Evolutionary conservation across 768 basidiomycete genomes (phyloP).

Genomic region (Neoboletus magnificus): DNA sequence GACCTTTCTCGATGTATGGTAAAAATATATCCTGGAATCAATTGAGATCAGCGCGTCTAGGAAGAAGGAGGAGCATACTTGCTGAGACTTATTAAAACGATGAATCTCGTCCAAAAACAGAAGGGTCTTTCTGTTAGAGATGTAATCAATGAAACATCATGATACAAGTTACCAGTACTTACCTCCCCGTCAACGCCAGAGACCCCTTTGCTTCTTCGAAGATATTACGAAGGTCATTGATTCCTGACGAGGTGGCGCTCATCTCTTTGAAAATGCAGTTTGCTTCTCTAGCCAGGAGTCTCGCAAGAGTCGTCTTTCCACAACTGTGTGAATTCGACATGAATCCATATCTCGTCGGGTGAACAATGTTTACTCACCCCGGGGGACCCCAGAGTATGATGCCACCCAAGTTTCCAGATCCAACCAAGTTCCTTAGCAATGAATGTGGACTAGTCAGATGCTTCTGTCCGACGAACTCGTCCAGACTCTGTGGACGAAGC

Average conservation of each 20-base stretch:
- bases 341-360: not conserved
- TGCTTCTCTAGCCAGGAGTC: slow-evolving; percentile 60
- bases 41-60: slow-evolving; percentile 5
- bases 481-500: slow-evolving; percentile 59
- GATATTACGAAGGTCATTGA: slow-evolving; percentile 67
- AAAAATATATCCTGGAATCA: slow-evolving; percentile 66
- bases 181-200: slow-evolving; percentile 65
- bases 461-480: slow-evolving; percentile 70
- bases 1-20: slow-evolving; percentile 76
- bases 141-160: slow-evolving; percentile 1
- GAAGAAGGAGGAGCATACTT: slow-evolving; percentile 37
- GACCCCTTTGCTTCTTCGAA: slow-evolving; percentile 73
- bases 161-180: slow-evolving; percentile 6
- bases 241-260: slow-evolving; percentile 66
- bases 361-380: slow-evolving; percentile 39
- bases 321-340: slow-evolving; percentile 37
- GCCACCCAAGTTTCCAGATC: slow-evolving; percentile 52
- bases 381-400: slow-evolving; percentile 76
- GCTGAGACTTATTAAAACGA: slow-evolving; percentile 69
- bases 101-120: slow-evolving; percentile 86
- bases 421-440: slow-evolving; percentile 50
- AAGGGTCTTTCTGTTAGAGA: slow-evolving; percentile 53
- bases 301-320: slow-evolving; percentile 74
- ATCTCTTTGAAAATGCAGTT: slow-evolving; percentile 70
- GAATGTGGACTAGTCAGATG: slow-evolving; percentile 59